Conservation (phyloP, 257 asterid species). For the Linaria vulgaris region DNA sequence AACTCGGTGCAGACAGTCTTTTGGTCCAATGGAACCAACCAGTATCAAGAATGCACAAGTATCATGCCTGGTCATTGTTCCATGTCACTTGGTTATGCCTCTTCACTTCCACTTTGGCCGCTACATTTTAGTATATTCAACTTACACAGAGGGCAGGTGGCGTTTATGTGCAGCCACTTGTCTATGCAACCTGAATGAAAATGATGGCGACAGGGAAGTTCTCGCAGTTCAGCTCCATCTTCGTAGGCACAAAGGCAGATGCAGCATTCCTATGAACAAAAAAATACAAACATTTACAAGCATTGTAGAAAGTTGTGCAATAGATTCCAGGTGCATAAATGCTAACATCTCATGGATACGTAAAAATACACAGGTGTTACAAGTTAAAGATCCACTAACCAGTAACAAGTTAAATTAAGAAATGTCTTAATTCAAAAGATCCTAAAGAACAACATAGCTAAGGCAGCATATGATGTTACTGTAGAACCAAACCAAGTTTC, state of each 20-base stretch:
- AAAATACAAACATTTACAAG: neutral
- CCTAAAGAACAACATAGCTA: too few relatives aligned
- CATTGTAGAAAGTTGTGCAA: too few relatives aligned
- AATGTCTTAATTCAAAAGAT: too few relatives aligned
- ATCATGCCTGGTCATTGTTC: too few relatives aligned
- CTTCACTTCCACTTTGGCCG: constrained; percentile 65
- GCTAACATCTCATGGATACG: neutral
- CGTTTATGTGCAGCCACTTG: constrained; percentile 81
- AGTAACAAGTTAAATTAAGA: too few relatives aligned
- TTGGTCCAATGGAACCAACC: neutral
- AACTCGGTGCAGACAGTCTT: constrained; percentile 15
- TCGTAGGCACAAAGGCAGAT: constrained; percentile 83
- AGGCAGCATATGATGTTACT: too few relatives aligned
- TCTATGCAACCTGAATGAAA: constrained; percentile 79
- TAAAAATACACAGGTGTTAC: neutral
- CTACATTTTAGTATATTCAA: constrained; percentile 73
- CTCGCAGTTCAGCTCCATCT: constrained; percentile 79
- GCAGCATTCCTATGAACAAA: constrained; percentile 78
- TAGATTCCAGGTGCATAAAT: neutral
- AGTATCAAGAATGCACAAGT: neutral
- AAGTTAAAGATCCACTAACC: neutral
- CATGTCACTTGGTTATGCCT: constrained; percentile 36
- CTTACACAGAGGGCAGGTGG: constrained; percentile 91
- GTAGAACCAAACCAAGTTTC: too few relatives aligned
- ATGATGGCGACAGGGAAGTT: constrained; percentile 92